Base-by-base conservation (phyloP, 202 grass and related monocot species). In the Setaria viridis region DNA sequence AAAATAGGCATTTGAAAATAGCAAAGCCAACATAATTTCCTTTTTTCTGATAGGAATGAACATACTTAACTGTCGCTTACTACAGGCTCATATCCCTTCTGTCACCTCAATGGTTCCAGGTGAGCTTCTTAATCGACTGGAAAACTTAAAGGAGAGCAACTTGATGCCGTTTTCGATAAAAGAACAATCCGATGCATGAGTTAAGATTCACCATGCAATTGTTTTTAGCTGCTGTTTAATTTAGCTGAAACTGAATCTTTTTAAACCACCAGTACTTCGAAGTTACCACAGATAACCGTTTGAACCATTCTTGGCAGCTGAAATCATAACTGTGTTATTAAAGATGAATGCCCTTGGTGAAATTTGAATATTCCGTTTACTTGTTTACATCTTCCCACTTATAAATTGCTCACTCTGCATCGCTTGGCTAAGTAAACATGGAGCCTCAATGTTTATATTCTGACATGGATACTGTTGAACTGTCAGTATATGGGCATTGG, bases 401-500 rank as follows among this genome's bases (percentile, higher is more conserved):
- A 47, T 16, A 25, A 39, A 19, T 62, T 30, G 57, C 7, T 63
- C 67, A 41, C 33, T 11, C 70, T 79, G 84, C 76, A 83, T 85
- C 78, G 37, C 33, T 34, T 9, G 72, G 64, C 25, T 70, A 37
- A 8, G 43, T 17, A 73, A 73, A 51, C 70, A 74, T 19, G 48
- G 32, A 7, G 11, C 15, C 20, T 50, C 46, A 6, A 32, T 6
- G 30, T 32, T 50, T 49, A 16, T 21, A 9, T 19, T 69, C 86
- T 25, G 17, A 72, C 11, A 51, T 60, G 35, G n/a, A 39, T 65
- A 74, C 77, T 81, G 83, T 80, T 59, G 56, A 59, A 59, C 65
- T 68, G 65, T 68, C 78, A 19, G 51, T 19, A 19, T 54, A 54
- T 80, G 79, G 88, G 72, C 53, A 84, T 78, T 86, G 85, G 42